Percentiles rank a stretch among this genome's conserved stretches.
phyloP scores from a whole-genome alignment of 1,284 basidiomycete genomes.

The Pseudozyma sp. region DNA sequence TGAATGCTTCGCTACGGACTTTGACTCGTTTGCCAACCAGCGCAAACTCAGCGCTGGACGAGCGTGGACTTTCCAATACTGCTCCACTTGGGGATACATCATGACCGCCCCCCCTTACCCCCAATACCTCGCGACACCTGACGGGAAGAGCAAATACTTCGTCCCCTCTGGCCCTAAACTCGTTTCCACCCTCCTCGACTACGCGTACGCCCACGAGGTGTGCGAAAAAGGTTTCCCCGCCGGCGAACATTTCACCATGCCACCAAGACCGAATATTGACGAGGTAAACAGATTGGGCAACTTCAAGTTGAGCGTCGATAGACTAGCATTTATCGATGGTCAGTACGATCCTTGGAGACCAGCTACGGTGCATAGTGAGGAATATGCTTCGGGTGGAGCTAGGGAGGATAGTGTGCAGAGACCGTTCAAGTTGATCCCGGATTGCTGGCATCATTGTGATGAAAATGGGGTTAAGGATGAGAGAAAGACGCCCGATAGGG shows the following conservation, averaged over 20 bases:
- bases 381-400: conserved; percentile 74
- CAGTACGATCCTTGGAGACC: conserved; percentile 89
- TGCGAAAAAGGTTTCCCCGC: conserved; percentile 84
- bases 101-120: conserved; percentile 56
- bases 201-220: conserved; percentile 82
- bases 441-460: conserved; percentile 61
- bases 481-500: conserved; percentile 79
- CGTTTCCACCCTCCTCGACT: conserved; percentile 79
- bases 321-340: conserved; percentile 87
- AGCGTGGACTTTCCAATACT: conserved; percentile 82
- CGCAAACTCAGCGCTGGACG: conserved; percentile 79
- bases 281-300: conserved; percentile 76
- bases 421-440: conserved; percentile 90
- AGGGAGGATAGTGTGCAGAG: conserved; percentile 78
- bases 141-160: conserved; percentile 38
- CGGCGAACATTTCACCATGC: conserved; percentile 80
- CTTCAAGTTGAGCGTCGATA: conserved; percentile 78
- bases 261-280: conserved; percentile 79
- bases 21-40: conserved; percentile 75
- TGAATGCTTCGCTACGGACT: conserved; percentile 82
- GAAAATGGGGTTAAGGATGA: conserved; percentile 53
- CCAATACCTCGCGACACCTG: conserved; percentile 21
- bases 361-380: conserved; percentile 82
- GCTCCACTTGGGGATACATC: conserved; percentile 95
- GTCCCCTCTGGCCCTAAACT: conserved; percentile 73